Percentiles rank a stretch among this genome's conserved stretches.
Conservation (phyloP, 306 rosid species). For the Sechiopsis laciniata region DNA sequence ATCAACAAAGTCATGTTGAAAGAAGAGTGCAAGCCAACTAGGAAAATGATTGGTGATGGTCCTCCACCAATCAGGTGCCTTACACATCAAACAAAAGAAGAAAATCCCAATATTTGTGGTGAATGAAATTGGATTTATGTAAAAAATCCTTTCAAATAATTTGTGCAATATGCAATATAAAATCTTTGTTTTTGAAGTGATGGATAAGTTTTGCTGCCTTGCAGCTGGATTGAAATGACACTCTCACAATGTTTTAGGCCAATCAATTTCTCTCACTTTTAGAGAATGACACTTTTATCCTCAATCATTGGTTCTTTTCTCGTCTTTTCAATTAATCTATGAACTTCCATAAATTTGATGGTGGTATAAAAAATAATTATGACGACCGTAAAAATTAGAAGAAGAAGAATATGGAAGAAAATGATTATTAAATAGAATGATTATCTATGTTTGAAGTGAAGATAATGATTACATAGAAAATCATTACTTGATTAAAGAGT, state of each 20-base stretch:
- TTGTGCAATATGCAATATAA: not conserved
- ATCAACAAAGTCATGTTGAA: not conserved
- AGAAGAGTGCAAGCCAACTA: not conserved
- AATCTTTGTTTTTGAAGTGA: slow-evolving; percentile 14
- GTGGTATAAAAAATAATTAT: too few species aligned
- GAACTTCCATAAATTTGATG: too few species aligned
- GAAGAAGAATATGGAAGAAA: too few species aligned
- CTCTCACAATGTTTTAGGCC: not conserved
- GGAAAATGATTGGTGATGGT: slow-evolving; percentile 11
- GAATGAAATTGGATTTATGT: not conserved
- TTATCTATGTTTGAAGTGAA: too few species aligned
- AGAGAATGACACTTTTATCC: not conserved
- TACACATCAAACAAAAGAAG: not conserved
- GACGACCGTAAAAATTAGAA: too few species aligned
- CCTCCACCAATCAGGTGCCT: slow-evolving; percentile 14
- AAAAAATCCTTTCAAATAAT: not conserved
- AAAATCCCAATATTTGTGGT: not conserved
- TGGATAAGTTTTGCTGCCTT: not conserved
- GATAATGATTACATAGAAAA: too few species aligned
- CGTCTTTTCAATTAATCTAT: too few species aligned
- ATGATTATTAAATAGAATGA: too few species aligned
- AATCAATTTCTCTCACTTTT: not conserved
- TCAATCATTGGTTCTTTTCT: too few species aligned
- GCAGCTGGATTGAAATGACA: slow-evolving; percentile 15
- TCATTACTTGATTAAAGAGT: too few species aligned